Conservation (phyloP, 768 basidiomycete genomes). For the Leccinum ochraceum region DNA sequence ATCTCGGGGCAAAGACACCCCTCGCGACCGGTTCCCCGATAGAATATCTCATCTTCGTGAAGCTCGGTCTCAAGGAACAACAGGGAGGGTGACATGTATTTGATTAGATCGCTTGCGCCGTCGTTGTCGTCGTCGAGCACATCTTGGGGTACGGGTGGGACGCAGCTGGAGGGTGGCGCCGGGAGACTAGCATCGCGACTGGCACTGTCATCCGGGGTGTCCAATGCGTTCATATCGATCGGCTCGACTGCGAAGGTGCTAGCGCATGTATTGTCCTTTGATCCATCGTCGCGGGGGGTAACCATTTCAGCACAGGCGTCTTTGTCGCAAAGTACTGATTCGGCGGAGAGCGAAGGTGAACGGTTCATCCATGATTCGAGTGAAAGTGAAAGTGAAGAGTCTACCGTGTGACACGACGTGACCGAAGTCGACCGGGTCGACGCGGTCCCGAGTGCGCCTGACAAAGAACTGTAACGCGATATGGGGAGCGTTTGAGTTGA, state of each 20-base stretch:
- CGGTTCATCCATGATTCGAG: background rate
- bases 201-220: background rate
- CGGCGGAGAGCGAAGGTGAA: background rate
- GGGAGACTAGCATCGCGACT: background rate
- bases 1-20: conserved; percentile 14
- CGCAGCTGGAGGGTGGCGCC: background rate
- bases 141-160: background rate
- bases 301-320: background rate
- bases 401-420: background rate
- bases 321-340: background rate
- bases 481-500: background rate
- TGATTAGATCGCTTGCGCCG: background rate
- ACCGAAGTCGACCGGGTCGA: background rate
- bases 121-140: background rate
- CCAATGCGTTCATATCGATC: background rate
- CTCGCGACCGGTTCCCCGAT: conserved; percentile 5
- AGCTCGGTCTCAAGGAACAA: background rate
- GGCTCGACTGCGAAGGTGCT: background rate
- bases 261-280: background rate
- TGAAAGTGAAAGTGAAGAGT: background rate
- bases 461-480: background rate
- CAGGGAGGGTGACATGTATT: background rate
- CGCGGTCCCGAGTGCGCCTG: background rate
- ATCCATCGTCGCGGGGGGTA: background rate
- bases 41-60: conserved; percentile 7